Conservation (phyloP, 768 basidiomycete species). For the Lyophyllum semitale region DNA sequence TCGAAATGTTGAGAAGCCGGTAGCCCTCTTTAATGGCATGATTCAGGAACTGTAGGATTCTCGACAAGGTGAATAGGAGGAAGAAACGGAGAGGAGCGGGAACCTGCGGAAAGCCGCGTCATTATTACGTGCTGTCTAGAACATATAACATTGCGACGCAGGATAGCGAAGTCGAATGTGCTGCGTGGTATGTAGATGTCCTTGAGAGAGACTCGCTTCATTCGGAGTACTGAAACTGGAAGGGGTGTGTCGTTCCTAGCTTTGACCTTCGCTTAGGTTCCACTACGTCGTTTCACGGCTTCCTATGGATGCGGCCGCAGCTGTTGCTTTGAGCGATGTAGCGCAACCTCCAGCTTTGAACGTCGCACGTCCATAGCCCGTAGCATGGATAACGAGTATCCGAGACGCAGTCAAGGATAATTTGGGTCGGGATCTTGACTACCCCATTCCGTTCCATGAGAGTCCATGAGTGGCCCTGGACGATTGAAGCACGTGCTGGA, state of each 20-base stretch:
- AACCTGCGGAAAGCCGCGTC: too few relatives aligned
- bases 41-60: too few relatives aligned
- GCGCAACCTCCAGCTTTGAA: constrained; percentile 29
- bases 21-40: too few relatives aligned
- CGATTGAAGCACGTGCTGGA: constrained; percentile 7
- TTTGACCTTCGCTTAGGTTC: background rate
- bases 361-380: constrained; percentile 38
- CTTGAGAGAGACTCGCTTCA: too few relatives aligned
- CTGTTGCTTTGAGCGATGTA: constrained; percentile 21
- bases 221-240: constrained; percentile 21
- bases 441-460: constrained; percentile 10
- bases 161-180: too few relatives aligned
- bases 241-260: constrained; percentile 22
- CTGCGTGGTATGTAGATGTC: too few relatives aligned
- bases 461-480: constrained; percentile 15
- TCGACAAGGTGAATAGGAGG: too few relatives aligned
- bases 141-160: too few relatives aligned
- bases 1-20: too few relatives aligned
- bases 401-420: background rate
- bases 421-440: background rate
- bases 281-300: constrained; percentile 37
- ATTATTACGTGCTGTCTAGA: too few relatives aligned
- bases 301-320: constrained; percentile 28
- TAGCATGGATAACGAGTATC: constrained; percentile 30
- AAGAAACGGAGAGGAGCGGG: too few relatives aligned